phyloP scores from a whole-genome alignment of 495 filamentous ascomycete genomes.

The Xylaria scruposa region DNA sequence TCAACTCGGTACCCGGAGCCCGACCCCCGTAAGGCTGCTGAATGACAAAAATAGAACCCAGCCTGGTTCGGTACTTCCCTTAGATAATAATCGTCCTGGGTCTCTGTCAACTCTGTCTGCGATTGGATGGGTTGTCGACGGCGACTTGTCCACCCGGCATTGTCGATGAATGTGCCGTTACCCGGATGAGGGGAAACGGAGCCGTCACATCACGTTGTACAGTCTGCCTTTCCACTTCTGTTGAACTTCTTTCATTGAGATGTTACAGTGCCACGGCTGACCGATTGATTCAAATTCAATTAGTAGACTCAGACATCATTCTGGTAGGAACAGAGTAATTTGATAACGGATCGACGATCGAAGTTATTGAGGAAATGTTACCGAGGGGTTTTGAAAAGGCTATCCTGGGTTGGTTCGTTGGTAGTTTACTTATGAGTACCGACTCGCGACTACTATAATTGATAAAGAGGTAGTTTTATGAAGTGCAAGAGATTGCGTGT shows the following conservation, averaged over 20 bases:
- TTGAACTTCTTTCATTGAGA: not conserved
- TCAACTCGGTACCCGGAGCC: not conserved
- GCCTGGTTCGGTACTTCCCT: not conserved
- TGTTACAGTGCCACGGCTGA: not conserved
- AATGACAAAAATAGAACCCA: not conserved
- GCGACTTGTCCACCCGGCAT: not conserved
- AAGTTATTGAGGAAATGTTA: not conserved
- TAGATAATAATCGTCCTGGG: not conserved
- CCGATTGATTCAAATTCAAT: not conserved
- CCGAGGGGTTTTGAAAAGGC: not conserved
- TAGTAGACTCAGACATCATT: not conserved
- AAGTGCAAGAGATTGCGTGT: constrained; percentile 7
- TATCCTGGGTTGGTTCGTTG: not conserved
- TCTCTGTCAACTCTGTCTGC: not conserved
- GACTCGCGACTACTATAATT: not conserved
- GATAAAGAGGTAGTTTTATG: not conserved
- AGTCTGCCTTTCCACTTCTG: not conserved
- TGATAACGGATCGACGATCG: not conserved
- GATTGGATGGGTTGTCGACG: not conserved
- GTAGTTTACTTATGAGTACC: not conserved
- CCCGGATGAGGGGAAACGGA: constrained; percentile 12
- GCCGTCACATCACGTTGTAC: not conserved
- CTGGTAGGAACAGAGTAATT: not conserved
- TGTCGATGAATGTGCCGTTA: constrained; percentile 8
- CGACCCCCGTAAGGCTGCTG: not conserved